A percentile compares a stretch with the other conserved stretches of the same genome.
Evolutionary conservation across 1,284 basidiomycete species (phyloP).

Genomic region (Cutaneotrichosporon mucoides): DNA sequence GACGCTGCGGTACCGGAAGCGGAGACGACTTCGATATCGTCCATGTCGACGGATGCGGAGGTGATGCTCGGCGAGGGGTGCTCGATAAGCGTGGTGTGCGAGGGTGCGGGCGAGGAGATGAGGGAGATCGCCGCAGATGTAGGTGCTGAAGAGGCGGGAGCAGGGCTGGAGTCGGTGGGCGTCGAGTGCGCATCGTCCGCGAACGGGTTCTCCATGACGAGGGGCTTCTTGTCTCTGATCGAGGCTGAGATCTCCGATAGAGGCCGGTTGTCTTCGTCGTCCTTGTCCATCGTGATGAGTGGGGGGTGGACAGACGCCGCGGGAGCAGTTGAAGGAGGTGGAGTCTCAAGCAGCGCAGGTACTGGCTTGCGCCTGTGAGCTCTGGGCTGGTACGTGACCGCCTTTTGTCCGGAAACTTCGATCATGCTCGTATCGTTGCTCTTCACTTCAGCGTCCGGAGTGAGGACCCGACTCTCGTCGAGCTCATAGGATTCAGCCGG

Average conservation of each 20-base stretch:
- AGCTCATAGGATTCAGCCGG: conserved; percentile 16
- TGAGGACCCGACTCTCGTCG: conserved; percentile 10
- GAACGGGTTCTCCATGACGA: neutral
- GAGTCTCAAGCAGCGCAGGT: neutral
- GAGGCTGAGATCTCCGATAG: no score
- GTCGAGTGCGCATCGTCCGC: neutral
- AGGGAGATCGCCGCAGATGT: neutral
- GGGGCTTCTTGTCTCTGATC: neutral
- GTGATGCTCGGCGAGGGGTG: neutral
- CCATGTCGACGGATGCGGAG: neutral
- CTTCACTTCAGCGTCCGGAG: neutral
- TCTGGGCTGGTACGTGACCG: neutral
- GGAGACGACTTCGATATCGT: conserved; percentile 14
- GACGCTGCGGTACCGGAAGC: conserved; percentile 9
- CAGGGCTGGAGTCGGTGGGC: no score
- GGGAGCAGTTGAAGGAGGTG: no score
- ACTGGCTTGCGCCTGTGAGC: neutral
- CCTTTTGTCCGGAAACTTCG: neutral
- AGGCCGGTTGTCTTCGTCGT: neutral
- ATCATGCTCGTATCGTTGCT: neutral
- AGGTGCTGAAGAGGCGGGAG: neutral
- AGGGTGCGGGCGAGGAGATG: neutral
- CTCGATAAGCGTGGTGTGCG: neutral
- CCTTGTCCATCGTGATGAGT: conserved; percentile 3
- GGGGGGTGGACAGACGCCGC: neutral